Percentiles rank a stretch among this genome's conserved stretches.
Conservation (phyloP, 768 basidiomycete genomes). For the Candolleomyces aberdarensis region DNA sequence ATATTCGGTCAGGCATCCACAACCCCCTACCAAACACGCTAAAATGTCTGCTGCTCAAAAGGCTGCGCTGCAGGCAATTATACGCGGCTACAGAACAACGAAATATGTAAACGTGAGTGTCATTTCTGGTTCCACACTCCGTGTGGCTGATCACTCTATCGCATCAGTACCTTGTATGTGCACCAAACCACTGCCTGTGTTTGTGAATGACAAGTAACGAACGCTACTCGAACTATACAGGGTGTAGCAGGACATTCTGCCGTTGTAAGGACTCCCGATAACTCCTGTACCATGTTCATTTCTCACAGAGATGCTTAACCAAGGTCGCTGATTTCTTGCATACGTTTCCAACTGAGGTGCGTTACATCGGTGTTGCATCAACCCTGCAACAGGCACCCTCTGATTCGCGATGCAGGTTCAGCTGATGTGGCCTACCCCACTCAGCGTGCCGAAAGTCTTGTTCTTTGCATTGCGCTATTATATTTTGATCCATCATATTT, state of each 20-base stretch:
- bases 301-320: background rate
- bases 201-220: background rate
- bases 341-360: background rate
- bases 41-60: too few relatives aligned
- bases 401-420: background rate
- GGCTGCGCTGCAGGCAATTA: background rate
- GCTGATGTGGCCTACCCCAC: background rate
- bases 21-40: too few relatives aligned
- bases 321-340: background rate
- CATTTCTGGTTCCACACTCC: background rate
- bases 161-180: background rate
- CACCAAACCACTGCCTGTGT: background rate
- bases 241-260: background rate
- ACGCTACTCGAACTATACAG: background rate
- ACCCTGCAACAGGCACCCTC: background rate
- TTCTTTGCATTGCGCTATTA: background rate
- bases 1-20: too few relatives aligned
- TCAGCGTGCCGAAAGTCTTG: background rate
- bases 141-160: background rate
- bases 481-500: background rate
- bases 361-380: background rate
- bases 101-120: background rate
- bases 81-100: background rate
- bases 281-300: background rate
- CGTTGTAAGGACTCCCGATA: background rate